Percentiles rank a stretch among this genome's conserved stretches.
These are phyloP conservation scores for Penicillium argentinense DNA, from an alignment of 495 filamentous ascomycete species.

Conservation along the genomic window DNA sequence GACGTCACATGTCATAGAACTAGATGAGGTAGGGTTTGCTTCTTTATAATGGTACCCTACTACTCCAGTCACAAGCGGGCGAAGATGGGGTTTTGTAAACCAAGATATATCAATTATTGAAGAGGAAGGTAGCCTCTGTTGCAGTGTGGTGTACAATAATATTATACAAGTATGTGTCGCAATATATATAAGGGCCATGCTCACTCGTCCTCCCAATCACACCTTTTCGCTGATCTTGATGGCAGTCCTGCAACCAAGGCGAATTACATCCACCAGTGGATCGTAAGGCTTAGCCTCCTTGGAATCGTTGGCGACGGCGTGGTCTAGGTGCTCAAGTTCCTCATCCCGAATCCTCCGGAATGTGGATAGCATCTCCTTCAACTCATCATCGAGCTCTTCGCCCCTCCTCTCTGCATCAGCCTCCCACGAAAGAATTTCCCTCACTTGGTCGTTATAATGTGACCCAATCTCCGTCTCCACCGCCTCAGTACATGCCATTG, in stretches of 20 bases:
- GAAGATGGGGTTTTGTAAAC: too few relatives aligned
- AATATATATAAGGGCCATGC: background rate
- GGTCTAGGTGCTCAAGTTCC: slow-evolving; percentile 94
- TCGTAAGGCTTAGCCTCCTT: slow-evolving; percentile 86
- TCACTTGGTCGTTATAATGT: slow-evolving; percentile 93
- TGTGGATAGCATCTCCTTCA: slow-evolving; percentile 68
- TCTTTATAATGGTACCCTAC: too few relatives aligned
- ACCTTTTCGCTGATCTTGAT: slow-evolving; percentile 92
- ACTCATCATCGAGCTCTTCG: slow-evolving; percentile 75
- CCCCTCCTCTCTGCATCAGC: slow-evolving; percentile 60
- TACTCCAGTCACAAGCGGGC: too few relatives aligned
- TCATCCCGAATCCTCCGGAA: slow-evolving; percentile 89
- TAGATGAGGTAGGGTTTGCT: too few relatives aligned
- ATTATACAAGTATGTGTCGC: background rate
- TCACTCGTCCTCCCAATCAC: slow-evolving; percentile 43
- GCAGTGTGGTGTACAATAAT: background rate
- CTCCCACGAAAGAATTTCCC: slow-evolving; percentile 77
- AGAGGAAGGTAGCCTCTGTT: too few relatives aligned
- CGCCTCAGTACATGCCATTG: slow-evolving; percentile 98
- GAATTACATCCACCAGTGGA: slow-evolving; percentile 82
- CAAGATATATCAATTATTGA: too few relatives aligned
- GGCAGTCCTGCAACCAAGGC: slow-evolving; percentile 81
- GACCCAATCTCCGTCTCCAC: slow-evolving; percentile 97
- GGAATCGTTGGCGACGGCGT: slow-evolving; percentile 89
- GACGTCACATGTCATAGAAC: too few relatives aligned